These are phyloP conservation scores for Withania somnifera DNA, from an alignment of 305 asterid genomes.

Conservation along the genomic window DNA sequence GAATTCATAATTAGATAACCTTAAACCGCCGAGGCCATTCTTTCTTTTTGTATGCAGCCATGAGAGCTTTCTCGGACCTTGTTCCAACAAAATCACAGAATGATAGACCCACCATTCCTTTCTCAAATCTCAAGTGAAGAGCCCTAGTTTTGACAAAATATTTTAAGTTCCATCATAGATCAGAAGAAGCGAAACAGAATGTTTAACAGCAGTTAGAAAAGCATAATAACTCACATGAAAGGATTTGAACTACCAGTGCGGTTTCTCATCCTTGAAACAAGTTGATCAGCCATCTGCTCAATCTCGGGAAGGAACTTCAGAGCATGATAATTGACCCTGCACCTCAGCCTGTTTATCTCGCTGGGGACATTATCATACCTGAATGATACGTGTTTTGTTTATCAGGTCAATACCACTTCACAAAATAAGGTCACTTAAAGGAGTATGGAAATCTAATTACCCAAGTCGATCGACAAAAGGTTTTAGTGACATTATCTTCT, in stretches of 20 bases:
- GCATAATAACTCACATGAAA: conserved; percentile 58
- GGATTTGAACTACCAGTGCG: conserved; percentile 83
- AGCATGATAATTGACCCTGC: conserved; percentile 98
- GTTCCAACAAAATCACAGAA: conserved; percentile 97
- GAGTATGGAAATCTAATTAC: conserved; percentile 36
- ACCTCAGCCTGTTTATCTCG: conserved; percentile 92
- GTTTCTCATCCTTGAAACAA: conserved; percentile 93
- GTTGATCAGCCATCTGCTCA: conserved; percentile 89
- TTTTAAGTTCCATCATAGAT: neutral
- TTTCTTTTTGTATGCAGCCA: conserved; percentile 80
- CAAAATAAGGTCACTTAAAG: conserved; percentile 2
- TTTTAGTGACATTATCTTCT: conserved; percentile 92
- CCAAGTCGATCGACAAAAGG: conserved; percentile 99
- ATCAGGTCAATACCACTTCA: neutral
- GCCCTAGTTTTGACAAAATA: conserved; percentile 48
- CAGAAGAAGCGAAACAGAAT: neutral
- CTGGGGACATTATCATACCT: conserved; percentile 97
- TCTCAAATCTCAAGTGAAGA: conserved; percentile 94
- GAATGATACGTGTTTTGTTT: conserved; percentile 12
- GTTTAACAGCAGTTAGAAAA: neutral
- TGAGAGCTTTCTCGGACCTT: conserved; percentile 78
- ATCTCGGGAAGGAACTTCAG: conserved; percentile 90
- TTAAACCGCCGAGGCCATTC: conserved; percentile 99
- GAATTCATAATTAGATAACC: conserved; percentile 31
- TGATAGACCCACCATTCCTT: conserved; percentile 99